Base-by-base conservation (phyloP, 2,329 filamentous ascomycete genomes). In the Diplodia corticola region DNA sequence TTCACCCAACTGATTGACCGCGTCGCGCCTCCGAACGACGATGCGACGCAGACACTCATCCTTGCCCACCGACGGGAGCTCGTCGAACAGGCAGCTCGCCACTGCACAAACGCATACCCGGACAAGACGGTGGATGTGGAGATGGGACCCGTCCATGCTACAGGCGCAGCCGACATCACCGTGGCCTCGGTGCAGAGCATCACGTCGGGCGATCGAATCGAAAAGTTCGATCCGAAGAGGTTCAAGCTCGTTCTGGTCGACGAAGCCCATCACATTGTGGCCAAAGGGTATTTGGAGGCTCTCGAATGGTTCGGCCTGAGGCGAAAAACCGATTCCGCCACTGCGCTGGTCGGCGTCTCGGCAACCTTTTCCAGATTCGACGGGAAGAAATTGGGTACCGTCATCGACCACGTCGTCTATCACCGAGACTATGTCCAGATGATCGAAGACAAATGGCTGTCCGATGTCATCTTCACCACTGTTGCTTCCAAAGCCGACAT, bases 231-330 rank as follows among this genome's bases (percentile, higher is more conserved):
- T 70, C 91, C 93, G 0, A 78, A 77, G 0, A 82, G 81, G 7
- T 98, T 94, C 82, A 99, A 99, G 78, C 86, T 99, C 0, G 81
- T 99, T 0, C 84, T 99, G 2, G 94, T 99, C 4, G 95, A 99
- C 70, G 95, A 99, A 79, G 95, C 94, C 4, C 95, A 99, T 76
- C 95, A 99, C 77, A 96, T 98, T 63, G 93, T 97, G 51, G 91
- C 95, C 0, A 84, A 87, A 1, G 88, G 88, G 7, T 98, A 98
- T 73, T 83, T 96, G 68, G 84, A 85, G 49, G 85, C 88, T 0
- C 81, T 99, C 55, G 81, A 85, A n/a, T 88, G 98, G 76, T 96
- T 99, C 75, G 87, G 89, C 0, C 84, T 96, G 69, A 81, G 83
- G 13, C 78, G 86, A 64, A 72, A 79, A 80, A 69, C 77, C 71